These are phyloP conservation scores for Dryas octopetala DNA, from an alignment of 306 rosid genomes.

Conservation along the genomic window DNA sequence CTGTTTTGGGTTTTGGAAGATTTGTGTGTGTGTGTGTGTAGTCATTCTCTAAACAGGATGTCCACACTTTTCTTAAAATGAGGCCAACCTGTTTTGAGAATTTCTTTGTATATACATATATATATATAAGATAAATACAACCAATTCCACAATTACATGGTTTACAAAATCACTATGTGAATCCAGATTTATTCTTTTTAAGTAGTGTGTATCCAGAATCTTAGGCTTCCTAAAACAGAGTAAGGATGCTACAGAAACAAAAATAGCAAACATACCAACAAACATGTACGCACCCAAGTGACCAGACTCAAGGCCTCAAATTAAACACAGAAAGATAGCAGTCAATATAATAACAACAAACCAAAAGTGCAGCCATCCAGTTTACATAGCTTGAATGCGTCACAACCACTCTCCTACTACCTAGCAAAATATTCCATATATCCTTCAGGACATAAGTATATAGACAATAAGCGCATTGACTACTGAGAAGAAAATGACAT, in stretches of 20 bases:
- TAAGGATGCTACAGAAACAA: not conserved
- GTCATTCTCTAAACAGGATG: too few species aligned
- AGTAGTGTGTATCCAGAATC: not conserved
- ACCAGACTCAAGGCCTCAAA: not conserved
- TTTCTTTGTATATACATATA: too few species aligned
- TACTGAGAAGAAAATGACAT: not conserved
- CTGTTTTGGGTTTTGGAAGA: too few species aligned
- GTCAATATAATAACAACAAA: not conserved
- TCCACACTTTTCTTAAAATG: too few species aligned
- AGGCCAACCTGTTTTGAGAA: too few species aligned
- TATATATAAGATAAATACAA: not conserved
- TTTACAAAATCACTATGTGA: not conserved
- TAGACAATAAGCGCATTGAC: not conserved
- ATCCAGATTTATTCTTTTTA: too few species aligned
- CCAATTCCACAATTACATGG: not conserved
- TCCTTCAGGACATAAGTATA: not conserved
- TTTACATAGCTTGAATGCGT: not conserved
- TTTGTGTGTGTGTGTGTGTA: too few species aligned
- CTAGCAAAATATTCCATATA: not conserved
- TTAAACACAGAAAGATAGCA: not conserved
- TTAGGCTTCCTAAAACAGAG: not conserved
- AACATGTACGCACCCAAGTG: not conserved
- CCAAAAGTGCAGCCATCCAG: not conserved
- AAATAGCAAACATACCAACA: not conserved
- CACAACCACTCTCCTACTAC: not conserved